Conservation (phyloP, 2,329 filamentous ascomycete genomes). For the Fusarium stilboides region DNA sequence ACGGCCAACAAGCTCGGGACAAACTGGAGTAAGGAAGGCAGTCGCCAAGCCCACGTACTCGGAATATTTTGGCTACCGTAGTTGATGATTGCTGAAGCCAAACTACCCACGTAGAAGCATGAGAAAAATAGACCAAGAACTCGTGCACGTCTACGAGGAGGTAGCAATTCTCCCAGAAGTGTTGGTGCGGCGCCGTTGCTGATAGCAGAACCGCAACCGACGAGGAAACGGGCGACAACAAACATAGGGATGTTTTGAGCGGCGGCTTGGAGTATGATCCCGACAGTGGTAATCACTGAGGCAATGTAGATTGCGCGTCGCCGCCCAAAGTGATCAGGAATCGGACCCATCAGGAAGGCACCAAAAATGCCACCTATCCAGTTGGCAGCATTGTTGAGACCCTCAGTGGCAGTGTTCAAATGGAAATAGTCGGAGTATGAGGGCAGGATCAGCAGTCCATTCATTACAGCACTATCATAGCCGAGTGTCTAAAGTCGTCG, state of each 20-base stretch:
- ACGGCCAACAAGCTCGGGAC: not conserved
- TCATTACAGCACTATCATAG: not conserved
- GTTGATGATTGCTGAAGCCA: constrained; percentile 4
- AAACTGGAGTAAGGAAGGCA: not conserved
- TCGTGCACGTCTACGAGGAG: not conserved
- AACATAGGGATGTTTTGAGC: constrained; percentile 8
- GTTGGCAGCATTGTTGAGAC: constrained; percentile 9
- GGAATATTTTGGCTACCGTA: constrained; percentile 7
- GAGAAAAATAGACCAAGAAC: not conserved
- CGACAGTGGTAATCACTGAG: not conserved
- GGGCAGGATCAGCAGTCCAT: not conserved
- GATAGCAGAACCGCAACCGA: not conserved
- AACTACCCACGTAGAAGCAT: constrained; percentile 1
- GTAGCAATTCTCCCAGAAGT: not conserved
- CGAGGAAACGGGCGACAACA: not conserved
- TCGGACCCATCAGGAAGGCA: constrained; percentile 6
- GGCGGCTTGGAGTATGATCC: not conserved
- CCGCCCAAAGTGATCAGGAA: constrained; percentile 1
- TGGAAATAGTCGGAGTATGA: constrained; percentile 8
- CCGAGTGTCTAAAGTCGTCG: not conserved
- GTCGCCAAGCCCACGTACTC: not conserved
- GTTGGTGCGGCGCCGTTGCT: constrained; percentile 1
- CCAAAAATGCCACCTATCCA: constrained; percentile 8
- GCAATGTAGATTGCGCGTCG: constrained; percentile 9
- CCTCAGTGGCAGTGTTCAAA: constrained; percentile 2